Base-by-base conservation (phyloP, 306 rosid species). In the Nissolia schottii region DNA sequence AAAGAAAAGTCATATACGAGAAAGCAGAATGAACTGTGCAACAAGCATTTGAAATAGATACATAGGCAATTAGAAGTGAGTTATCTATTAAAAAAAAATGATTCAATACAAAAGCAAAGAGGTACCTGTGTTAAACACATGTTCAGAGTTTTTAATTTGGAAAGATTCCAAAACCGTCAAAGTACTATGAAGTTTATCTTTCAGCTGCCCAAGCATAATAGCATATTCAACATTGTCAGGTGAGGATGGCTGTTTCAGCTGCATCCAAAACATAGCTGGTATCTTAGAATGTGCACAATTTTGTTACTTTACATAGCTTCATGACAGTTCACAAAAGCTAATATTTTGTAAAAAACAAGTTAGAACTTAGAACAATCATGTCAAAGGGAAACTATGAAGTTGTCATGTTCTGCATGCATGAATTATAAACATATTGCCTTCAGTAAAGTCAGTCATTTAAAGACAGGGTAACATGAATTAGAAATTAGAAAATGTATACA, bases 111-210 rank as follows among this genome's bases (percentile, higher is more conserved):
- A 49, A 45, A 49, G 58, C 38, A 77, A 67, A 22, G 67, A 22
- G 57, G 55, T 68, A 93, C 98, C 98, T 74, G 97, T 89, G 83
- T 79, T 80, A 81, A 94, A 94, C 38, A 94, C 96, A 61, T 84
- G 94, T 35, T 91, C 96, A 12, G 98, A 82, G 82, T 94, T 94
- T 74, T 86, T 87, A 5, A 79, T 68, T 79, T 94, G 98, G 88
- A 91, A 94, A 68, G 84, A 69, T 75, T 86, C 87, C 89, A 94
- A 79, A 64, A 28, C 6, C 83, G 69, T 86, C 83, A 89, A 69
- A 61, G 85, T 69, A 58, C 71, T 58, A 28, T 50, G 73, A 68
- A 87, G 79, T 80, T 91, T 94, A 62, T 70, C 83, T 74, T 73
- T 85, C 60, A 94, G 85, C 46, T 74, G 75, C 53, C 70, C 87